Evolutionary conservation across 768 basidiomycete species (phyloP), one percentile per base, ranked within the genome.

Genomic region (Auricularia sp.): DNA sequence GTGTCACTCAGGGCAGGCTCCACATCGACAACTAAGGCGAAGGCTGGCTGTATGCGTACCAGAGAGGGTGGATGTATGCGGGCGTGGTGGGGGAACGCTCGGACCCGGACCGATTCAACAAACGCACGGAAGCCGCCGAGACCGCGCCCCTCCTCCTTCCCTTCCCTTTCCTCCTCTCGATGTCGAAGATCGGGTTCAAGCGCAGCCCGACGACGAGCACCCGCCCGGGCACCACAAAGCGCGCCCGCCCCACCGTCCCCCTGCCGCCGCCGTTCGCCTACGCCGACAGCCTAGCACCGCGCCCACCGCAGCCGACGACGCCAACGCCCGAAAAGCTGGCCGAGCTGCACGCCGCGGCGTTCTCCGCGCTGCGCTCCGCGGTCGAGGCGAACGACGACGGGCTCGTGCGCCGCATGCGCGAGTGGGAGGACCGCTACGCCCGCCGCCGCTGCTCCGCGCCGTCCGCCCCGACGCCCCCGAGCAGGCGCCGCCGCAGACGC

Each of bases 321-420:
- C 47, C 47, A 10, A 6, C 14, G 18, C 10, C 11, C 5, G 47
- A 51, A 34, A 53, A 78, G 60, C 73, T 84, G 3, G 72, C 72
- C 39, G 79, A 76, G 51, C 75, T 88, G 61, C 83, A 84, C 64
- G 83, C 86, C 0, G 78, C 77, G 64, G 88, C 88, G 4, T 87
- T 88, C 66, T 79, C 80, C 73, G 86, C 88, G 67, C 80, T 90
- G 44, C 83, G 79, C 54, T 78, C 80, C 69, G 87, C 82, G 66
- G 78, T 90, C 23, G 78, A 78, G 35, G 83, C 87, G 68, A 84
- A 77, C 67, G 87, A 85, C 21, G 87, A 90, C 68, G 83, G 84
- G 6, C 79, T 90, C 60, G 80, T 90, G 12, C 81, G 78, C 64
- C 84, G 85, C 62, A 90, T 90, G 88, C 85, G 85, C 64, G 84